A percentile compares a stretch with the other conserved stretches of the same genome.
phyloP scores from a whole-genome alignment of 2,329 filamentous ascomycete species.

The Blastomyces emzantsi region DNA sequence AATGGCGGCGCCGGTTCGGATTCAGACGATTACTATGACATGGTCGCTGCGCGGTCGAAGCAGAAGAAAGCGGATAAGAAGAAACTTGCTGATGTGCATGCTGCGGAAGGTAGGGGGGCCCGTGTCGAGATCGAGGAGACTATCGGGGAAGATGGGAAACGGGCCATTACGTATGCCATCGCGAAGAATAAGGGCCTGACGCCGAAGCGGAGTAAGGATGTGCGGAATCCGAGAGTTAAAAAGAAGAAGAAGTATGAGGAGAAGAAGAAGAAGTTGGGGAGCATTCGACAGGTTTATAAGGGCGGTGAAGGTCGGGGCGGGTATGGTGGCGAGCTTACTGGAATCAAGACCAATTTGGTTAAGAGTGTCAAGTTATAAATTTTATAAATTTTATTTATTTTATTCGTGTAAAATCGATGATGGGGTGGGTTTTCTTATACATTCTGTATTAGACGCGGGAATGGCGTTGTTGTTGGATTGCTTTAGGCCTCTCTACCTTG shows the following conservation, averaged over 20 bases:
- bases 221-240: conserved; percentile 92
- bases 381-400: not conserved
- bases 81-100: conserved; percentile 52
- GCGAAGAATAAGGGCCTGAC: conserved; percentile 96
- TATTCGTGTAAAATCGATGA: not conserved
- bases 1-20: conserved; percentile 28
- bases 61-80: conserved; percentile 63
- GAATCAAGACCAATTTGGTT: conserved; percentile 88
- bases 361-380: conserved; percentile 73
- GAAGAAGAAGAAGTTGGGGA: conserved; percentile 94
- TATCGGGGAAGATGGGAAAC: conserved; percentile 74
- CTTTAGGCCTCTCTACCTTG: no score
- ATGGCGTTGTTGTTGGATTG: no score
- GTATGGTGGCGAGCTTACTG: conserved; percentile 84
- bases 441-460: not conserved
- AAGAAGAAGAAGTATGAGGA: conserved; percentile 94
- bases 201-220: conserved; percentile 85
- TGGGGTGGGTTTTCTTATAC: not conserved
- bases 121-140: conserved; percentile 57
- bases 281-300: conserved; percentile 77
- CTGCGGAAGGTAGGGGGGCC: conserved; percentile 40
- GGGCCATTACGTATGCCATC: conserved; percentile 87
- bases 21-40: conserved; percentile 67
- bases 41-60: conserved; percentile 56
- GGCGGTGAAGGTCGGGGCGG: conserved; percentile 74